These are phyloP conservation scores for Chamaecyparis obtusa DNA, from an alignment of 75 land plant species.

Conservation along the genomic window DNA sequence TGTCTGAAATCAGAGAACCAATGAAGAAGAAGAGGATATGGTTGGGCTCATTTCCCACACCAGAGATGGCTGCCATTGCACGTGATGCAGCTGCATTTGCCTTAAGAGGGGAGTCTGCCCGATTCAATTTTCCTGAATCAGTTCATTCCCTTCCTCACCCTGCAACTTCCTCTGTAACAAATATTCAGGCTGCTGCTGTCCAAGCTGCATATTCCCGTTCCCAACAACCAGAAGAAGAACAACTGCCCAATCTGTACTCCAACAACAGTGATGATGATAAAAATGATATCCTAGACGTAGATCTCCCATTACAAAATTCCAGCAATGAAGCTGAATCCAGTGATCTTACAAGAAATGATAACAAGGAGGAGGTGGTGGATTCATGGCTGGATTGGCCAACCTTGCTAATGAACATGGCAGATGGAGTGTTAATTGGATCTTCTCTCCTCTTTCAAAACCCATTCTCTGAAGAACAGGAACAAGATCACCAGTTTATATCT, in stretches of 20 bases:
- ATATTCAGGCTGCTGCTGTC: slow-evolving; percentile 12
- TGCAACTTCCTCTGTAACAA: background rate
- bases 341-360: background rate
- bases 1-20: slow-evolving; percentile 32
- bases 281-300: background rate
- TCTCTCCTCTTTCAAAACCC: background rate
- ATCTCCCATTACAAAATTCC: background rate
- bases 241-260: background rate
- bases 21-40: slow-evolving; percentile 25
- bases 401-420: background rate
- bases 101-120: slow-evolving; percentile 13
- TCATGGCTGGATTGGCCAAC: background rate
- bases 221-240: background rate
- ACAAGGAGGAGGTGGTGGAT: background rate
- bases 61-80: slow-evolving; percentile 34
- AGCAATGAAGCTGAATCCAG: background rate
- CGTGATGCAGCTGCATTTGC: slow-evolving; percentile 25
- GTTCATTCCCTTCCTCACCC: background rate
- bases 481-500: background rate
- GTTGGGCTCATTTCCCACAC: slow-evolving; percentile 34
- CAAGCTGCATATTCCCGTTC: slow-evolving; percentile 6
- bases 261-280: background rate
- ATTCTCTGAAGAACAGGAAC: background rate
- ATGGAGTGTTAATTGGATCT: background rate
- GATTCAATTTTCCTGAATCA: slow-evolving; percentile 19